A percentile compares a stretch with the other conserved stretches of the same genome.
phyloP scores from a whole-genome alignment of 257 asterid genomes.

The Solanum stenotomum region DNA sequence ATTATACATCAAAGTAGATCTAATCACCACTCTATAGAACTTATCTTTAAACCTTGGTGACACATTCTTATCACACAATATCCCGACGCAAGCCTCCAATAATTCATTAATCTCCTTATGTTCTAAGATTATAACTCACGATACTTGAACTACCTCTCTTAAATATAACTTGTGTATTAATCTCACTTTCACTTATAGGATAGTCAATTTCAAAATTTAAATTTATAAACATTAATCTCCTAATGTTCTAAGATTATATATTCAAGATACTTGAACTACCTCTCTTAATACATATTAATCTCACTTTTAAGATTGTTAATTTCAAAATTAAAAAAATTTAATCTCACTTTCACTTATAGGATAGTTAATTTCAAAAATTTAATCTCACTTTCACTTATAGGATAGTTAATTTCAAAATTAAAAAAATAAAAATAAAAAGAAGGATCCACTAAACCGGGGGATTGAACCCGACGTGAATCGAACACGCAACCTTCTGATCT shows the following conservation, averaged over 20 bases:
- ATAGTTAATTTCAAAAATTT: too few relatives aligned
- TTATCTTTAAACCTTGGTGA: background rate
- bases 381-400: too few relatives aligned
- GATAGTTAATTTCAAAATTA: too few relatives aligned
- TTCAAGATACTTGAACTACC: too few relatives aligned
- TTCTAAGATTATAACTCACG: background rate
- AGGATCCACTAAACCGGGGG: constrained; percentile 56
- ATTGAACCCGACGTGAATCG: constrained; percentile 99
- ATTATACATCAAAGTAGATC: background rate
- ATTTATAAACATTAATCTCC: too few relatives aligned
- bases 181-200: background rate
- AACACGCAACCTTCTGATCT: constrained; percentile 99
- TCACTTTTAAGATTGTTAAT: too few relatives aligned
- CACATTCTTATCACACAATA: background rate
- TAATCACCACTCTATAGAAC: background rate
- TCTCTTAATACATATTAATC: too few relatives aligned
- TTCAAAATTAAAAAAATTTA: too few relatives aligned
- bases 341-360: too few relatives aligned
- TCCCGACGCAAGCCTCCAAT: background rate
- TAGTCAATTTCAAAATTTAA: too few relatives aligned
- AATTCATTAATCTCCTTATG: background rate
- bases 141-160: background rate
- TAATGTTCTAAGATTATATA: too few relatives aligned
- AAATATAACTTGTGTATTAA: too few relatives aligned
- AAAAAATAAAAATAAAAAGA: background rate